Base-by-base conservation (phyloP, 176 grass and related monocot species). In the Aegilops tauschii region DNA sequence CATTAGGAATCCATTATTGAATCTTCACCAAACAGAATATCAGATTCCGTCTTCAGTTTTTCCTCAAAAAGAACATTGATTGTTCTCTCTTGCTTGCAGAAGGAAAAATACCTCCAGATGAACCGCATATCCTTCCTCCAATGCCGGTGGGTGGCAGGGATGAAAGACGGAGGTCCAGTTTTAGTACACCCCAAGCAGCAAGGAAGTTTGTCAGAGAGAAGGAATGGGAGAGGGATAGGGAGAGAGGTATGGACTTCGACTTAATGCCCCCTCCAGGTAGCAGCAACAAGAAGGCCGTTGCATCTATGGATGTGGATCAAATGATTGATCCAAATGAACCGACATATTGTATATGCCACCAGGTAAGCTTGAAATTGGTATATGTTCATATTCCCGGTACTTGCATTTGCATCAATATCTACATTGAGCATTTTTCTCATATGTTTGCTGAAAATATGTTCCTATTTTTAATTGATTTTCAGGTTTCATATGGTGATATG, bases 401-500 rank as follows among this genome's bases (percentile, higher is more conserved):
- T 62, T 76, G 3, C 47, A 32, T 75, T 65, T 86, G 34, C 69
- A 28, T 66, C 14, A 18, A 56, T 85, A 58, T 80, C 45, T 83
- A 65, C 59, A 68, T 86, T 12, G 78, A 47, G 28, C 20, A 82
- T 11, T 83, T 83, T 56, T 81, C 68, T 79, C 25, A 61, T 49
- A 64, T 67, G n/a, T 58, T 83, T 23, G 8, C 76, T 87, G 9
- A 88, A 73, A 80, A 50, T 34, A 39, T 4, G 20, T 76, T 54
- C 28, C 4, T 85, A 25, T 81, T 73, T 73, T 0, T 37, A 82
- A 59, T 73, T 92, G 12, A 58, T 58, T 85, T 76, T 84, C 90
- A 96, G 97, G 73, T 98, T 73, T 98, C 97, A 37, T 98, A 94
- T 90, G 96, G 96, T 67, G 96, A 98, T 82, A 98, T 96, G 96